phyloP scores from a whole-genome alignment of 2,329 filamentous ascomycete genomes.

The Scedosporium dehoogii region DNA sequence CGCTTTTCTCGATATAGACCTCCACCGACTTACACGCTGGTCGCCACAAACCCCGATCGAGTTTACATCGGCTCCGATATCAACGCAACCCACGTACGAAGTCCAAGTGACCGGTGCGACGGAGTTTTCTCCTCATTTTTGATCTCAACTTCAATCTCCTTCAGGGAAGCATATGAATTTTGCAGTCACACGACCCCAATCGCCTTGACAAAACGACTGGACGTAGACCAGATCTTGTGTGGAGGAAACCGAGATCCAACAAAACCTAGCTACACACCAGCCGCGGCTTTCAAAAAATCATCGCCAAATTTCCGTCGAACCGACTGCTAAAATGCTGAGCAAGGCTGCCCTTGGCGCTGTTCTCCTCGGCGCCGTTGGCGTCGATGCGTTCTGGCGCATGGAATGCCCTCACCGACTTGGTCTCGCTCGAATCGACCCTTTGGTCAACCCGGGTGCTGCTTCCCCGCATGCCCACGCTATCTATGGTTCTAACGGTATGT shows the following conservation, averaged over 20 bases:
- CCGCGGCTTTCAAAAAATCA: not conserved
- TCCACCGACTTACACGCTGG: not conserved
- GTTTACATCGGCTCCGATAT: not conserved
- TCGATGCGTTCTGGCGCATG: slow-evolving; percentile 77
- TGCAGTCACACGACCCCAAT: too few species aligned
- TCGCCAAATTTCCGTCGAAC: not conserved
- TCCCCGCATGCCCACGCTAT: slow-evolving; percentile 64
- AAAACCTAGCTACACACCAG: not conserved
- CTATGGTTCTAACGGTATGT: slow-evolving; percentile 67
- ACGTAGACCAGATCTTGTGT: not conserved
- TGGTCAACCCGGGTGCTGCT: slow-evolving; percentile 51
- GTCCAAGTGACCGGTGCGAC: not conserved
- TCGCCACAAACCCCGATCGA: not conserved
- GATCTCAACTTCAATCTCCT: not conserved
- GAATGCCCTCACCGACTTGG: slow-evolving; percentile 65
- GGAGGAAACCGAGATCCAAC: not conserved
- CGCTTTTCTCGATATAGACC: not conserved
- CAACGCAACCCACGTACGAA: not conserved
- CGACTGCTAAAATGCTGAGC: not conserved
- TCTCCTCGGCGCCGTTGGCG: slow-evolving; percentile 1
- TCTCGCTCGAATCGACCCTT: slow-evolving; percentile 65
- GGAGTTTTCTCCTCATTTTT: not conserved
- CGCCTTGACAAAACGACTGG: not conserved
- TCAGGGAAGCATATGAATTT: not conserved
- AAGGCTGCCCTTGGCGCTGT: not conserved